phyloP scores from a whole-genome alignment of 2,329 filamentous ascomycete genomes.

The Pezicula rhizophila region DNA sequence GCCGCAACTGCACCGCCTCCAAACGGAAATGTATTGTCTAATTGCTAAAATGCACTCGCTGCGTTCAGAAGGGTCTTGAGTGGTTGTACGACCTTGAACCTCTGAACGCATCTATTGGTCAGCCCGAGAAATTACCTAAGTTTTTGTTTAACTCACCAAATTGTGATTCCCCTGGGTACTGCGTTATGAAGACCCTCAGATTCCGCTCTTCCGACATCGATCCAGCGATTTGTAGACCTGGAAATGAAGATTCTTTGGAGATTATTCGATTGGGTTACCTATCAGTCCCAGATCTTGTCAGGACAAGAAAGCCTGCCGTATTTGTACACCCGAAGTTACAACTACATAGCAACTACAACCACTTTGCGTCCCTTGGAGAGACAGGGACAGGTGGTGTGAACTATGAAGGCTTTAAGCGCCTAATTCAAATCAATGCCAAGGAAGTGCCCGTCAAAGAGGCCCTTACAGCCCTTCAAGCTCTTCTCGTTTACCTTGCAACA shows the following conservation, averaged over 20 bases:
- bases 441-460: conserved; percentile 4
- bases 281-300: conserved; percentile 2
- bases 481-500: conserved; percentile 5
- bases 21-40: conserved; percentile 7
- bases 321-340: conserved; percentile 6
- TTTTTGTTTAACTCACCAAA: not conserved
- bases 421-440: conserved; percentile 5
- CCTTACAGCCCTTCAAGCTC: conserved; percentile 6
- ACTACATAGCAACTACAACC: not conserved
- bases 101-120: not conserved
- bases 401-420: conserved; percentile 1
- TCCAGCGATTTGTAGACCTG: conserved; percentile 4
- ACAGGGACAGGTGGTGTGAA: not conserved
- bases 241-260: conserved; percentile 2
- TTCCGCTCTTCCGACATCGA: conserved; percentile 1
- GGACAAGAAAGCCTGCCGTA: conserved; percentile 1
- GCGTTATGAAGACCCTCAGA: conserved; percentile 4
- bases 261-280: conserved; percentile 3
- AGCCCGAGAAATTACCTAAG: not conserved
- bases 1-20: conserved; percentile 5
- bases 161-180: conserved; percentile 1
- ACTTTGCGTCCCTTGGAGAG: not conserved
- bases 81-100: conserved; percentile 6
- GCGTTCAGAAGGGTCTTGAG: conserved; percentile 3
- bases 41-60: conserved; percentile 5